These are phyloP conservation scores for Nicotiana tomentosiformis DNA, from an alignment of 257 asterid species.

Conservation along the genomic window DNA sequence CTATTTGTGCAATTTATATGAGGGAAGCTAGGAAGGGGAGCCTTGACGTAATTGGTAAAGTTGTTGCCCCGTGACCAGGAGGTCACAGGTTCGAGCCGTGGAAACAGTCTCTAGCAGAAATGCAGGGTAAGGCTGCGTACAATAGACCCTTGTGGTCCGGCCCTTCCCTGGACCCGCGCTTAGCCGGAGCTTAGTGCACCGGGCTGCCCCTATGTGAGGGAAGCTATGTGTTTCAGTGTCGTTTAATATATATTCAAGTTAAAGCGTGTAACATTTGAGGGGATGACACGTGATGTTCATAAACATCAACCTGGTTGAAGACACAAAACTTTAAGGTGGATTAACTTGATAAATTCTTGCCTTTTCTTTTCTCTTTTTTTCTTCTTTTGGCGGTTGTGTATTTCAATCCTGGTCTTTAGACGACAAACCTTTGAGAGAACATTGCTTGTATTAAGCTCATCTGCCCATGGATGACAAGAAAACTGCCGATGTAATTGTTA, in stretches of 20 bases:
- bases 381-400: neutral
- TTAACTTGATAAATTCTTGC: neutral
- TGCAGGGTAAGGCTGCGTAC: no score
- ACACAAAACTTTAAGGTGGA: neutral
- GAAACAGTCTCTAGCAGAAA: no score
- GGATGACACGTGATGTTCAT: neutral
- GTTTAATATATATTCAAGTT: neutral
- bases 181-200: no score
- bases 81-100: no score
- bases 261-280: neutral
- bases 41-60: no score
- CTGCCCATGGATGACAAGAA: neutral
- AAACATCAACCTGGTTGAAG: neutral
- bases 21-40: neutral
- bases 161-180: no score
- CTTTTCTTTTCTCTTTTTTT: neutral
- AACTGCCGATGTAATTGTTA: neutral
- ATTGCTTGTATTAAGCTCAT: neutral
- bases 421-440: neutral
- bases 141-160: no score
- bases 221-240: neutral
- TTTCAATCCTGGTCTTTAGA: neutral
- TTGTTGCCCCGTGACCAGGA: no score
- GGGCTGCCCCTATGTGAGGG: neutral
- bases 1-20: neutral